Base-by-base conservation (phyloP, 1,284 basidiomycete genomes). In the Chalciporus piperatoides region DNA sequence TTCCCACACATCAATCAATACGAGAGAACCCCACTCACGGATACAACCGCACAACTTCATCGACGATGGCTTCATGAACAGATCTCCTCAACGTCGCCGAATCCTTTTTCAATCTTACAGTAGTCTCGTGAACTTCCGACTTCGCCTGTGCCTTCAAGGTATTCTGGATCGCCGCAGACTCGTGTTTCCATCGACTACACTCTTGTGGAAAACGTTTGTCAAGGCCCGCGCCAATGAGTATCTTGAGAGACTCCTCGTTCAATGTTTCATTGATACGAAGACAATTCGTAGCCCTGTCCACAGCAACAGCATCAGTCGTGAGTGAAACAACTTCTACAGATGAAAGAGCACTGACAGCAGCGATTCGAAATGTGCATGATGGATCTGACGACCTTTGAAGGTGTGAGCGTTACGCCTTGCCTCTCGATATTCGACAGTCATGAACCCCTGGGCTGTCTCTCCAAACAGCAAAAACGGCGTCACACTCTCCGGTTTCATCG, bases 181-280 rank as follows among this genome's bases (percentile, higher is more conserved):
- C 50, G 0, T 58, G 41, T 11, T 50, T 54, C 64, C 68, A 73
- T 0, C 49, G 35, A 9, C 39, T 38, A 44, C 64, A 64, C 6
- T 40, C 45, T 5, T 32, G 33, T 0, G 51, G 56, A 25, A 62
- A 71, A 4, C 65, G 62, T 21, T 56, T 55, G 4, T 50, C 37
- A 0, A 77, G 61, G 0, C 70, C 71, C 2, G 49, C 25, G 2
- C 60, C 12, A 25, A 68, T 25, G 15, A 78, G 56, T 0, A 65
- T 58, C 1, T 37, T 48, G 0, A 76, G 41, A 0, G 66, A 58
- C 1, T 60, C 56, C 1, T 66, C 61, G 10, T 61, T 53, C 12
- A 75, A 37, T 8, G 41, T 42, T 25, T 64, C 55, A 5, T 23
- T 56, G 5, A 76, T 28, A 4, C 43, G 39, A 17, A 77, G 56